Conservation (phyloP, 805 yeast genomes). For the Priceomyces castillae region DNA sequence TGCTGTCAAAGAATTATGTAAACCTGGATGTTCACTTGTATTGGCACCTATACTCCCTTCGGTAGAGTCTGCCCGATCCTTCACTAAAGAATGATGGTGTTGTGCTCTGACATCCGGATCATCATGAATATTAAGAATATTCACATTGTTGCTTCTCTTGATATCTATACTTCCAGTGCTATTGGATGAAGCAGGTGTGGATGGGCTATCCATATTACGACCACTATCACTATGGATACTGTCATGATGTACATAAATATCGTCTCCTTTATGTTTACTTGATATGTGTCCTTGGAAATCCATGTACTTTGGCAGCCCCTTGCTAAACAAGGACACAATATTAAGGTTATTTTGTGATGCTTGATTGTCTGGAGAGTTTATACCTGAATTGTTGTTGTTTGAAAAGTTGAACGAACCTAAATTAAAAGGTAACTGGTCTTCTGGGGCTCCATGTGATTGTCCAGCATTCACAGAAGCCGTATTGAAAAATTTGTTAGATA, state of each 20-base stretch:
- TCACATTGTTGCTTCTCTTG: conserved; percentile 2
- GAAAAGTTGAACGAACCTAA: background rate
- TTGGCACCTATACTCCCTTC: background rate
- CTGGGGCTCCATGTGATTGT: background rate
- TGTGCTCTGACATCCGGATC: background rate
- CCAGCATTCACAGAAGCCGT: conserved; percentile 20
- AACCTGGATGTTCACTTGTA: conserved; percentile 14
- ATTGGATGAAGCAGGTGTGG: background rate
- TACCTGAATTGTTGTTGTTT: background rate
- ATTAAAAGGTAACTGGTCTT: background rate
- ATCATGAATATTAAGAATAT: background rate
- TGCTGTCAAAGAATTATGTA: conserved; percentile 27
- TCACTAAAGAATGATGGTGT: background rate
- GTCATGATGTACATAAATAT: background rate
- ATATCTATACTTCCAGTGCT: background rate
- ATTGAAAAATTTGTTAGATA: conserved; percentile 35
- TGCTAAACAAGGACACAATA: background rate
- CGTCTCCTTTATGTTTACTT: background rate
- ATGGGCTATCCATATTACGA: background rate
- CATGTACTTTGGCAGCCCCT: background rate
- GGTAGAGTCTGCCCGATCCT: background rate
- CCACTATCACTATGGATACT: too few species aligned
- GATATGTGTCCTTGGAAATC: background rate
- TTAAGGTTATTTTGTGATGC: background rate
- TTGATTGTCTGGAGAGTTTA: background rate